These are phyloP conservation scores for Flammula alnicola DNA, from an alignment of 1,284 basidiomycete species.

Conservation along the genomic window DNA sequence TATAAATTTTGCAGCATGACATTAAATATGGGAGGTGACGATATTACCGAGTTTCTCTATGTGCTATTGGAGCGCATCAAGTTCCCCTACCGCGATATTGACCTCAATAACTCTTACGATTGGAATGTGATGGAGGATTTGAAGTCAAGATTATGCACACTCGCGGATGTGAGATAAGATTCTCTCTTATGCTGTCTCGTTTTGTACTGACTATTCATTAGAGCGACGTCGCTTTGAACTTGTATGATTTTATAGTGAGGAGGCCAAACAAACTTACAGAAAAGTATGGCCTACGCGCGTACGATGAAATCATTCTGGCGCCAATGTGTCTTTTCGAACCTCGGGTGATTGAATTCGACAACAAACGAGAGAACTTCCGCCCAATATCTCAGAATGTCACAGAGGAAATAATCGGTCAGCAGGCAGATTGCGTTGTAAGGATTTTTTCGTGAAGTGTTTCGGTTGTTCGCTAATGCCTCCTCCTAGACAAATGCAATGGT, in stretches of 20 bases:
- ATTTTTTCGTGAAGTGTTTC: conserved; percentile 4
- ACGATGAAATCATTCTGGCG: conserved; percentile 95
- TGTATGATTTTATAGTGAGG: conserved; percentile 90
- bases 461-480: not conserved
- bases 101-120: conserved; percentile 79
- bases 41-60: conserved; percentile 89
- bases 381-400: conserved; percentile 60
- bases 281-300: conserved; percentile 91
- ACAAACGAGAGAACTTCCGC: conserved; percentile 62
- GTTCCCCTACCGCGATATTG: conserved; percentile 88
- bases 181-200: conserved; percentile 4
- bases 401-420: conserved; percentile 74
- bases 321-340: conserved; percentile 96
- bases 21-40: conserved; percentile 90
- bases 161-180: conserved; percentile 70
- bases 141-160: conserved; percentile 81
- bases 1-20: conserved; percentile 61
- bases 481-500: conserved; percentile 81
- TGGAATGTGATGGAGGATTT: conserved; percentile 91
- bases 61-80: conserved; percentile 81
- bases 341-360: conserved; percentile 87
- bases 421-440: conserved; percentile 66
- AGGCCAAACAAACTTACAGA: conserved; percentile 76
- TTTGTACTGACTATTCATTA: conserved; percentile 34
- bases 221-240: conserved; percentile 85